phyloP scores from a whole-genome alignment of 176 grass and related monocot genomes.

The Oryza coarctata region DNA sequence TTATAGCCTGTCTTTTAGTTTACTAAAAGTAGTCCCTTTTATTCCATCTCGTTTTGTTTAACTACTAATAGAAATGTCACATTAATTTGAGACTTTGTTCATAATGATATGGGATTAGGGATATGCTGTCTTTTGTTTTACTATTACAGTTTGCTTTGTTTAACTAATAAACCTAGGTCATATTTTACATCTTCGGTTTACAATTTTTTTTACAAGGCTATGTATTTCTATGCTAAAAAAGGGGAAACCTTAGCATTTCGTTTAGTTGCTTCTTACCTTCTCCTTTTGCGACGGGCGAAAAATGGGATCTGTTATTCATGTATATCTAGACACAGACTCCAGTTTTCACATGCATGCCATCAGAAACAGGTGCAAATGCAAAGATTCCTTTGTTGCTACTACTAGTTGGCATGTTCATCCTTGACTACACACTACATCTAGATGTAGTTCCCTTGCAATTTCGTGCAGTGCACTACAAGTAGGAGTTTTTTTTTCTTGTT shows the following conservation, averaged over 20 bases:
- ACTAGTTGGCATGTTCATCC: neutral
- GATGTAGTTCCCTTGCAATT: neutral
- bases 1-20: neutral
- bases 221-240: neutral
- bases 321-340: neutral
- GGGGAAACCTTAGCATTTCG: neutral
- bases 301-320: neutral
- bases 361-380: neutral
- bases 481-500: neutral
- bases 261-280: neutral
- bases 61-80: neutral
- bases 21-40: constrained; percentile 12
- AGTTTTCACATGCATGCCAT: neutral
- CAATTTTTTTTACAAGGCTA: neutral
- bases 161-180: neutral
- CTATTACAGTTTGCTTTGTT: neutral
- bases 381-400: neutral
- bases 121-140: neutral
- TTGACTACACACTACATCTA: neutral
- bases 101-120: neutral
- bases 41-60: no score
- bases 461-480: neutral
- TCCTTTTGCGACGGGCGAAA: neutral
- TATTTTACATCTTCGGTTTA: neutral
- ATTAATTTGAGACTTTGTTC: neutral